phyloP scores from a whole-genome alignment of 2,329 filamentous ascomycete genomes.

The Fusarium lyarnte region DNA sequence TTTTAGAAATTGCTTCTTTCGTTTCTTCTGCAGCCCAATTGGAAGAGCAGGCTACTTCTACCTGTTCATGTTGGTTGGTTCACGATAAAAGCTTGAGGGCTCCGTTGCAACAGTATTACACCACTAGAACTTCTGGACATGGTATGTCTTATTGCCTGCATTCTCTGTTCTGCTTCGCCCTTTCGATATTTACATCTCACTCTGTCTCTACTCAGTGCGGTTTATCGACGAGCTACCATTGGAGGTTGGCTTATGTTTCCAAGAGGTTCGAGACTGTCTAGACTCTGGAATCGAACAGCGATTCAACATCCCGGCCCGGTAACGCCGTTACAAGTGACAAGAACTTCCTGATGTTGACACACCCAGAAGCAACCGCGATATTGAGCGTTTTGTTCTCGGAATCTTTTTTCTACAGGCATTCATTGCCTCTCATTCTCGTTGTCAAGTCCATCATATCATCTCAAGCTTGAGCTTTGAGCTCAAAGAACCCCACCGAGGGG shows the following conservation, averaged over 20 bases:
- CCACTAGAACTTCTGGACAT: neutral
- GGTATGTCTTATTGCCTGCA: constrained; percentile 5
- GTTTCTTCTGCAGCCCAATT: constrained; percentile 9
- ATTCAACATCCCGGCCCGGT: constrained; percentile 28
- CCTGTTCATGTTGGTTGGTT: neutral
- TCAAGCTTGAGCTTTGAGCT: constrained; percentile 1
- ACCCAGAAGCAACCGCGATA: neutral
- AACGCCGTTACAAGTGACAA: constrained; percentile 29
- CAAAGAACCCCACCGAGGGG: constrained; percentile 37
- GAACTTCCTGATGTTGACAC: constrained; percentile 17
- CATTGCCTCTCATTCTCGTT: neutral
- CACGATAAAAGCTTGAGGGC: neutral
- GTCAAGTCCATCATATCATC: constrained; percentile 22
- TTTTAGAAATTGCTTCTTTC: neutral
- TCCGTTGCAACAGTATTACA: neutral
- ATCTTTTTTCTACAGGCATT: neutral
- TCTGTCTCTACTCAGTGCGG: constrained; percentile 9
- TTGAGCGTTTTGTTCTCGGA: neutral
- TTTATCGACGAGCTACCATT: constrained; percentile 26
- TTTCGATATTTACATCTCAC: neutral
- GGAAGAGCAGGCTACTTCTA: neutral
- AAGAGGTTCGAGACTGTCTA: constrained; percentile 27
- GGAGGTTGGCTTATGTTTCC: constrained; percentile 14
- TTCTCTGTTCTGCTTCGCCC: neutral
- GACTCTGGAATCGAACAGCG: constrained; percentile 3